A percentile compares a stretch with the other conserved stretches of the same genome.
These are phyloP conservation scores for Pyrenochaeta sp. DNA, from an alignment of 2,329 filamentous ascomycete species.

Conservation along the genomic window DNA sequence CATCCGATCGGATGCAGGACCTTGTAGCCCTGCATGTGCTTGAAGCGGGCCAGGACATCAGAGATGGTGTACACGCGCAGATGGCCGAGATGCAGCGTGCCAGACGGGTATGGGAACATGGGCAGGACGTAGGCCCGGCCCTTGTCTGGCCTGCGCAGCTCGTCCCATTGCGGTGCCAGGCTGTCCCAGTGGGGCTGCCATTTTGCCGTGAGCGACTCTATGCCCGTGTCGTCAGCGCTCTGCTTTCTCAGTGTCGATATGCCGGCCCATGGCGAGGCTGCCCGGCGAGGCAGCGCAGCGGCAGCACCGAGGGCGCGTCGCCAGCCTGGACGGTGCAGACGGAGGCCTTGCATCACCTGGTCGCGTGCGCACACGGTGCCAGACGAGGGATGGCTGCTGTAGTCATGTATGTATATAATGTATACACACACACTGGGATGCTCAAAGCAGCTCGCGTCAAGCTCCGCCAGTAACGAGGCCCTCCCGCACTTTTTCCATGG, in stretches of 20 bases:
- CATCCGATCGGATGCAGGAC: conserved; percentile 92
- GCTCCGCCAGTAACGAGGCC: conserved; percentile 14
- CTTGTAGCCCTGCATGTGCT: conserved; percentile 74
- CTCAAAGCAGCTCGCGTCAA: conserved; percentile 1
- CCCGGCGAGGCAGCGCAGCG: conserved; percentile 12
- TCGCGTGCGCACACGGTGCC: conserved; percentile 25
- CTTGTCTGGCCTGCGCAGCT: conserved; percentile 22
- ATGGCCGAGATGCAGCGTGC: conserved; percentile 85
- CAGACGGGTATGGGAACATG: conserved; percentile 95
- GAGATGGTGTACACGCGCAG: conserved; percentile 90
- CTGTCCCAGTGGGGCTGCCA: conserved; percentile 62
- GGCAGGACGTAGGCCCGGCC: conserved; percentile 75
- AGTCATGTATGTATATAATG: too few relatives aligned
- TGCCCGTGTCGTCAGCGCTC: conserved; percentile 11
- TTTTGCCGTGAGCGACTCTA: conserved; percentile 50
- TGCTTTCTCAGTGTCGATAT: conserved; percentile 3
- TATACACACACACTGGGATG: too few relatives aligned
- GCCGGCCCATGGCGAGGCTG: conserved; percentile 13
- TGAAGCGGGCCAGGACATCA: conserved; percentile 81
- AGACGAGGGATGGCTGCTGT: background rate
- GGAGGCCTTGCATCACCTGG: conserved; percentile 40
- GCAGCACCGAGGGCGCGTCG: conserved; percentile 25
- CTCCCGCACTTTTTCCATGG: conserved; percentile 20
- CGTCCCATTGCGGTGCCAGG: conserved; percentile 15
- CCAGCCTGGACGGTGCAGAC: conserved; percentile 35